A percentile compares a stretch with the other conserved stretches of the same genome.
Evolutionary conservation across 345 rosid genomes (phyloP).

Genomic region (Gossypium australe): DNA sequence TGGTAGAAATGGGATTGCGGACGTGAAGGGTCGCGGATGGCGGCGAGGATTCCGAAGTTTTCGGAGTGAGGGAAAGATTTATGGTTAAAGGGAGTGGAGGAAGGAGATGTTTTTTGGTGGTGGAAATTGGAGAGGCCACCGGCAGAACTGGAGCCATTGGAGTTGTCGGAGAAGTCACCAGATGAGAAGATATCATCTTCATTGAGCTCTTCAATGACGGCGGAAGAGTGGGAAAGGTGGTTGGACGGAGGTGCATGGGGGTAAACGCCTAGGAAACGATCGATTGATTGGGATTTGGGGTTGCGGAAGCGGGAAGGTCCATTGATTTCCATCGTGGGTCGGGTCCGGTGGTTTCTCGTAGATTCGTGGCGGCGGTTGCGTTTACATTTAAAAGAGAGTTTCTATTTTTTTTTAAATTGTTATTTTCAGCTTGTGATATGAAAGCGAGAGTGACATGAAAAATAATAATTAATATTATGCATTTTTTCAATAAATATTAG

Average conservation of each 20-base stretch:
- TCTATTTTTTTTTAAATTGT: too few species aligned
- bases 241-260: conserved; percentile 19
- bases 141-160: not conserved
- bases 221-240: conserved; percentile 25
- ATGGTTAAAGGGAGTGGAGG: conserved; percentile 14
- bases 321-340: conserved; percentile 30
- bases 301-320: conserved; percentile 31
- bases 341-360: not conserved
- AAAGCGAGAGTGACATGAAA: conserved; percentile 14
- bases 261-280: conserved; percentile 35
- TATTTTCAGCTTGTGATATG: not conserved
- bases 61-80: conserved; percentile 38
- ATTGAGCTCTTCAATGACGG: conserved; percentile 41
- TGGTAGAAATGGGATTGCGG: conserved; percentile 46
- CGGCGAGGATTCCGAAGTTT: conserved; percentile 75
- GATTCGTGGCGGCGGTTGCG: not conserved
- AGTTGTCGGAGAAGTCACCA: conserved; percentile 39
- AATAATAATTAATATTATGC: not conserved
- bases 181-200: conserved; percentile 68
- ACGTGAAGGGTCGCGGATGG: conserved; percentile 46
- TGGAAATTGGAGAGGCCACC: not conserved
- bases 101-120: conserved; percentile 15
- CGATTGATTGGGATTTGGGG: conserved; percentile 24
- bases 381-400: not conserved
- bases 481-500: not conserved